These are phyloP conservation scores for Coniochaeta sp. DNA, from an alignment of 2,329 filamentous ascomycete genomes.

Conservation along the genomic window DNA sequence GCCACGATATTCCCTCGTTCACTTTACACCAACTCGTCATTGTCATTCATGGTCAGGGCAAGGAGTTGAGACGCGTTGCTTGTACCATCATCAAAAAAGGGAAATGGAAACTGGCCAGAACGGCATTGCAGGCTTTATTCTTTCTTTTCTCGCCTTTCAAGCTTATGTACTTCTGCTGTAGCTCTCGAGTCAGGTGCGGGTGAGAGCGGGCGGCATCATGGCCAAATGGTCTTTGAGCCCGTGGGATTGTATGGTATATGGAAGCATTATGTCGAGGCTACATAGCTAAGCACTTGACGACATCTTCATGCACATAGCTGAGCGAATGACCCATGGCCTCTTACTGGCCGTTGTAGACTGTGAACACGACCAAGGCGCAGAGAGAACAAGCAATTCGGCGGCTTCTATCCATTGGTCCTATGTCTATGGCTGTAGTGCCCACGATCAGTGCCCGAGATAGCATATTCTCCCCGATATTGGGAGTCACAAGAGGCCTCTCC, in stretches of 20 bases:
- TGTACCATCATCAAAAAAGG: slow-evolving; percentile 3
- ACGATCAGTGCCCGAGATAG: no score
- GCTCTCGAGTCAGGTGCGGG: background rate
- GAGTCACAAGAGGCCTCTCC: no score
- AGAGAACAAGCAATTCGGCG: no score
- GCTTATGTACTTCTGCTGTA: background rate
- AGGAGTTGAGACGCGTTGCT: background rate
- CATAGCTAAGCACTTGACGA: background rate
- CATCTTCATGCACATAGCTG: background rate
- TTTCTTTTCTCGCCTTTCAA: background rate
- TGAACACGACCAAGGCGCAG: no score
- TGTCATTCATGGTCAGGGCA: background rate
- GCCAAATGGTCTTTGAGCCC: background rate
- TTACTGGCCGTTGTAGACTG: no score
- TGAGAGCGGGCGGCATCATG: background rate
- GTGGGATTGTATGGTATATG: background rate
- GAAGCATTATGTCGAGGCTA: background rate
- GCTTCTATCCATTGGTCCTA: no score
- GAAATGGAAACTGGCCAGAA: background rate
- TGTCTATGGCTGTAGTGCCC: no score
- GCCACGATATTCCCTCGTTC: background rate
- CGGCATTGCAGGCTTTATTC: background rate
- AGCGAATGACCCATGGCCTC: background rate
- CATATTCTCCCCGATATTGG: no score
- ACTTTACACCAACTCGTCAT: background rate